Percentiles rank a stretch among this genome's conserved stretches.
phyloP scores from a whole-genome alignment of 2,329 filamentous ascomycete genomes.

The Botryotinia globosa region DNA sequence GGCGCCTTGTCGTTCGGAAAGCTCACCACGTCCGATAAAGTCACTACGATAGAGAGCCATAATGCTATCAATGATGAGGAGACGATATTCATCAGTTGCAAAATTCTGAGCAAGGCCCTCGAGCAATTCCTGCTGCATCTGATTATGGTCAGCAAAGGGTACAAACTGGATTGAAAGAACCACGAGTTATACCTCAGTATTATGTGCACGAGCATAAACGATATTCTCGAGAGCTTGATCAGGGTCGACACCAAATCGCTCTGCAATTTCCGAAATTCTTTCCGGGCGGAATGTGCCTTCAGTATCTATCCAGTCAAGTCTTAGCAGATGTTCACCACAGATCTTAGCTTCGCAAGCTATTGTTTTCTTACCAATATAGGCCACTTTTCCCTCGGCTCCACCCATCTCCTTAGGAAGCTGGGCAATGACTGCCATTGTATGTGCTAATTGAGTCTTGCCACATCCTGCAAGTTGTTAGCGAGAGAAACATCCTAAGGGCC shows the following conservation, averaged over 20 bases:
- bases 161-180: not conserved
- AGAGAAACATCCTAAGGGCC: not conserved
- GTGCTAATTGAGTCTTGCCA: slow-evolving; percentile 67
- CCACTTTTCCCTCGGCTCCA: slow-evolving; percentile 66
- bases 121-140: slow-evolving; percentile 57
- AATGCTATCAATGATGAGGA: slow-evolving; percentile 67
- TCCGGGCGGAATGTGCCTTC: slow-evolving; percentile 67
- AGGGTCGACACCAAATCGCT: slow-evolving; percentile 60
- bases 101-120: slow-evolving; percentile 61
- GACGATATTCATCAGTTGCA: slow-evolving; percentile 59
- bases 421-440: slow-evolving; percentile 66
- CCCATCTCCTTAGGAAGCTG: slow-evolving; percentile 57
- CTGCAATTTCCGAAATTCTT: slow-evolving; percentile 64
- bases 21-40: slow-evolving; percentile 63
- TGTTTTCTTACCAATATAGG: slow-evolving; percentile 57
- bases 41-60: slow-evolving; percentile 69
- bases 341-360: not conserved
- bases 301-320: slow-evolving; percentile 43
- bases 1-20: slow-evolving; percentile 67
- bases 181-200: slow-evolving; percentile 51
- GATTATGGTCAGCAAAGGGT: slow-evolving; percentile 39
- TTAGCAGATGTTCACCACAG: slow-evolving; percentile 1
- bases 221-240: slow-evolving; percentile 64
- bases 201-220: slow-evolving; percentile 60
- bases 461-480: slow-evolving; percentile 43